These are phyloP conservation scores for Odontarrhena argentea DNA, from an alignment of 345 rosid species.

Conservation along the genomic window DNA sequence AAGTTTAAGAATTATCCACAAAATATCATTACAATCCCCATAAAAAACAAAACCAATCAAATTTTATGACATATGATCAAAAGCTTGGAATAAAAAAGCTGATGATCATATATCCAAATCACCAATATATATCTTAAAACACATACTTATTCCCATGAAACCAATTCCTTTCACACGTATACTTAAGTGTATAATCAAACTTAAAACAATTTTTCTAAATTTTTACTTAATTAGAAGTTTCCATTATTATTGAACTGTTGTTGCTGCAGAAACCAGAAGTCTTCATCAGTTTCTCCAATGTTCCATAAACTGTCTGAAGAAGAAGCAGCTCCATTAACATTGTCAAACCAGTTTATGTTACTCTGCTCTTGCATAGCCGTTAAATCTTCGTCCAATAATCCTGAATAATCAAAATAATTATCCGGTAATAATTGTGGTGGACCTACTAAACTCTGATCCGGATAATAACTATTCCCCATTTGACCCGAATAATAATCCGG, in stretches of 20 bases:
- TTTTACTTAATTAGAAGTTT: conserved; percentile 43
- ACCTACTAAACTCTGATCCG: conserved; percentile 49
- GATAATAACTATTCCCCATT: conserved; percentile 43
- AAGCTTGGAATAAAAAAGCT: conserved; percentile 35
- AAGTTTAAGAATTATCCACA: conserved; percentile 15
- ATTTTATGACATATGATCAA: conserved; percentile 33
- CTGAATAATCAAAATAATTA: conserved; percentile 47
- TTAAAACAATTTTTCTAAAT: conserved; percentile 25
- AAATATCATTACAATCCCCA: conserved; percentile 34
- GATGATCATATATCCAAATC: conserved; percentile 37
- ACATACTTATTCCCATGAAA: conserved; percentile 30
- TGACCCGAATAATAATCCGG: conserved; percentile 54
- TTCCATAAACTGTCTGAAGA: conserved; percentile 72
- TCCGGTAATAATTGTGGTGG: conserved; percentile 48
- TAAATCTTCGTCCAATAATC: conserved; percentile 40
- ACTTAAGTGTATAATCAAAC: conserved; percentile 20
- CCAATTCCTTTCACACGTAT: conserved; percentile 43
- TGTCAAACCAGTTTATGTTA: conserved; percentile 52
- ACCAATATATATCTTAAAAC: conserved; percentile 13
- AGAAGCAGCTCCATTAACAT: conserved; percentile 44
- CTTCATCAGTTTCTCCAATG: conserved; percentile 53
- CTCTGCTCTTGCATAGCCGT: conserved; percentile 52
- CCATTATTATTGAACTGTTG: conserved; percentile 56
- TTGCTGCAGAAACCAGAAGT: conserved; percentile 65
- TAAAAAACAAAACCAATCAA: conserved; percentile 24